Evolutionary conservation across 2,329 filamentous ascomycete genomes (phyloP), one percentile per base, ranked within the genome.

Genomic region (Helminthosporium solani): DNA sequence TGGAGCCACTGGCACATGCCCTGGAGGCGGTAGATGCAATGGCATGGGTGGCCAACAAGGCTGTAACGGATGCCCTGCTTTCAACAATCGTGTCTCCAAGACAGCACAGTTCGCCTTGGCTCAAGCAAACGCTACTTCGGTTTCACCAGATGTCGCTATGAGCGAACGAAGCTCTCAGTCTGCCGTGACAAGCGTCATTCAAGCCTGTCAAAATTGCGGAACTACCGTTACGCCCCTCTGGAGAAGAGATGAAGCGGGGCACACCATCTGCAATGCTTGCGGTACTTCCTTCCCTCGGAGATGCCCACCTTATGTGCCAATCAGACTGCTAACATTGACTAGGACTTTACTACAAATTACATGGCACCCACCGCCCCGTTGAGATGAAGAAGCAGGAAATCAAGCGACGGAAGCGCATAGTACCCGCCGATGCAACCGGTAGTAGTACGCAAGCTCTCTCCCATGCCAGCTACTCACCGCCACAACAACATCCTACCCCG

Each of bases 371-470:
- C 70, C 82, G 94, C 33, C 94, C 94, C 0, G 89, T 94, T 4
- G 90, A 90, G n/a, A 97, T 99, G 94, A 99, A 97, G 72, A 97
- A 96, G 70, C 87, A 90, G 2, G 88, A 95, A 20, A 99, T 99
- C 69, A 97, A 99, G 72, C 83, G 94, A 52, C 81, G 94, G 50
- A 97, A 97, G 77, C 85, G 94, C 47, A 90, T 97, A 5, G 91
- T 97, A 34, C 91, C 92, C 15, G 90, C 88, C 15, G 75, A 82
- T 20, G 70, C 75, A 44, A 76, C 76, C 46, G 68, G 59, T 14
- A 37, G 9, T n/a, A 44, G 46, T 37, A 62, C 63, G 7, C 63
- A 65, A 46, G 52, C 59, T 11, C 41, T 61, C n/a, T 52, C 55
- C 15, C 37, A 60, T 11, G 53, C 62, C 23, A 54, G 55, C 43